Conservation (phyloP, 768 basidiomycete genomes). For the Suillus decipiens region DNA sequence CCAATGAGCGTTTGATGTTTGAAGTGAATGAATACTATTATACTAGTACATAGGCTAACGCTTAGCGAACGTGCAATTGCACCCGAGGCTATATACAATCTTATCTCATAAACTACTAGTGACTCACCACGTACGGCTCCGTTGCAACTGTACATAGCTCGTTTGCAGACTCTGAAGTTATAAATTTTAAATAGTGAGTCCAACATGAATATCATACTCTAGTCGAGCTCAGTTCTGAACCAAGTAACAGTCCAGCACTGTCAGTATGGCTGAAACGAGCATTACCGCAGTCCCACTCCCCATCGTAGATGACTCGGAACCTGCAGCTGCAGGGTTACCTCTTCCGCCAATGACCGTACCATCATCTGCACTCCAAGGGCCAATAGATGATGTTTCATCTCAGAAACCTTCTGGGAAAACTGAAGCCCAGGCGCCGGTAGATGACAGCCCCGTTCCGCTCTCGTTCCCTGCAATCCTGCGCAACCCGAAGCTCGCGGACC, state of each 20-base stretch:
- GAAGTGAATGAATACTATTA: background rate
- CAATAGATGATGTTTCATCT: background rate
- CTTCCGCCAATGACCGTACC: background rate
- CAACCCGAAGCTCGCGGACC: constrained; percentile 52
- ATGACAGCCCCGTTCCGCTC: constrained; percentile 45
- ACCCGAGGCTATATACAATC: background rate
- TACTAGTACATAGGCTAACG: background rate
- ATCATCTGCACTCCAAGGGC: background rate
- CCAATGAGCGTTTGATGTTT: background rate
- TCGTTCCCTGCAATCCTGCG: constrained; percentile 75
- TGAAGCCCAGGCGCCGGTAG: background rate
- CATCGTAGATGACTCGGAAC: background rate
- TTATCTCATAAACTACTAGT: background rate
- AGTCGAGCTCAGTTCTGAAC: background rate
- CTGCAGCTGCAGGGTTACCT: background rate
- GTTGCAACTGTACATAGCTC: background rate
- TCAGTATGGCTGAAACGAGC: background rate
- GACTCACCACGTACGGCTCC: background rate
- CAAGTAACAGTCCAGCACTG: background rate
- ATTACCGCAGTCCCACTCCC: background rate
- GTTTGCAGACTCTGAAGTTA: background rate
- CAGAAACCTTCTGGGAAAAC: background rate
- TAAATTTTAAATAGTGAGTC: background rate
- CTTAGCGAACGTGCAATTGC: background rate
- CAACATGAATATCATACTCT: background rate